phyloP scores from a whole-genome alignment of 2,329 filamentous ascomycete genomes.

The Didymella segeticola region DNA sequence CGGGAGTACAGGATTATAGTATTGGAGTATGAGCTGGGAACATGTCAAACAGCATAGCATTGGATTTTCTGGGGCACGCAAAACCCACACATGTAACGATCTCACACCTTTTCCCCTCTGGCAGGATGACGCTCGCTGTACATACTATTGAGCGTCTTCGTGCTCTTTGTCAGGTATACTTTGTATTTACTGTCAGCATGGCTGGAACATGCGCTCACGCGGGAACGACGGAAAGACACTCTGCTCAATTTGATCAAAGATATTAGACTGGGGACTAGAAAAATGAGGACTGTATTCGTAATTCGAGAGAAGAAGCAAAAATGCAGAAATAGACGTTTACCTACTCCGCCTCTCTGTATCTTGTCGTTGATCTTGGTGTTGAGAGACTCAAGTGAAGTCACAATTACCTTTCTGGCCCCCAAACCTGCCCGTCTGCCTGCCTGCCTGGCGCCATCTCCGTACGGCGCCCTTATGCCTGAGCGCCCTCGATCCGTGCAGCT shows the following conservation, averaged over 20 bases:
- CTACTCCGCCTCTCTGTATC: not conserved
- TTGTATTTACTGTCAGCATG: constrained; percentile 23
- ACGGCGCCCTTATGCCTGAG: constrained; percentile 5
- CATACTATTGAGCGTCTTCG: constrained; percentile 33
- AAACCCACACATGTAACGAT: constrained; percentile 17
- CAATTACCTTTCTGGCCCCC: constrained; percentile 14
- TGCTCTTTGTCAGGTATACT: constrained; percentile 19
- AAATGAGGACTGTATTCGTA: constrained; percentile 12
- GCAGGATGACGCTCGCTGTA: constrained; percentile 42
- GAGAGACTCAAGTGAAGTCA: constrained; percentile 5
- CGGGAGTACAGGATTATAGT: not conserved
- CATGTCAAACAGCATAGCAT: constrained; percentile 16
- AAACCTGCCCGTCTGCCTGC: constrained; percentile 16
- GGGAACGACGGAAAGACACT: constrained; percentile 11
- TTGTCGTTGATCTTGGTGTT: too few relatives aligned
- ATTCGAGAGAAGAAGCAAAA: not conserved
- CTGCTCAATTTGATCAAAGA: constrained; percentile 20
- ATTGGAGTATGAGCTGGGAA: not conserved
- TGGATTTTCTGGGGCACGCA: constrained; percentile 15
- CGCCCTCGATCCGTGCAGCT: too few relatives aligned
- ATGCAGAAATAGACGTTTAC: not conserved
- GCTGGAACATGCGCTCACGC: constrained; percentile 30
- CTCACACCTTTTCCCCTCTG: constrained; percentile 24
- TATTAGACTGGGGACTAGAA: not conserved
- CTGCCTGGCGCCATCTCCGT: constrained; percentile 2